Evolutionary conservation across 2,329 filamentous ascomycete genomes (phyloP).

Genomic region (Neopestalotiopsis rosae): DNA sequence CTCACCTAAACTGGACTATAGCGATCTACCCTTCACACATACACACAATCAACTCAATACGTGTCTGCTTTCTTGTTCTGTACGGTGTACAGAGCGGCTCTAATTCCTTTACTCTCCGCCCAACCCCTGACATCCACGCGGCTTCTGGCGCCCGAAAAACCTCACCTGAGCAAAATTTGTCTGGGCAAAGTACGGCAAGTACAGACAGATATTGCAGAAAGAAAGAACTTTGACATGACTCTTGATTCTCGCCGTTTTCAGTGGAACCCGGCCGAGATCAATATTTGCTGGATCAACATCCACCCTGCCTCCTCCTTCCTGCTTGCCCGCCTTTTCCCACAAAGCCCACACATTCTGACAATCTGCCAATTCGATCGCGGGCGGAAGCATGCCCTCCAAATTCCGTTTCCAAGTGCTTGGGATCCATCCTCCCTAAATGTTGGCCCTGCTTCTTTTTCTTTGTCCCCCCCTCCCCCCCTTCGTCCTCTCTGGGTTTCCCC

Average conservation of each 20-base stretch:
- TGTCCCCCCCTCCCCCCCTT: too few relatives aligned
- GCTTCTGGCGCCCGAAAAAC: not conserved
- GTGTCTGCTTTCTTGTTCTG: not conserved
- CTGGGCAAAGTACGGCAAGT: not conserved
- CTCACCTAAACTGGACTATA: not conserved
- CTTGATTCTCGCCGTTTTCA: not conserved
- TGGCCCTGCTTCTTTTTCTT: not conserved
- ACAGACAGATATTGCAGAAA: not conserved
- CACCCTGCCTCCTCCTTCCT: too few relatives aligned
- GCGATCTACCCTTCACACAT: not conserved
- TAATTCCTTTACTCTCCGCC: not conserved
- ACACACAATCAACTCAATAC: too few relatives aligned
- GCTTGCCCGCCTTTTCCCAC: not conserved
- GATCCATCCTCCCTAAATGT: not conserved
- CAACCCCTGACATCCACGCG: not conserved
- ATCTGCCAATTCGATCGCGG: not conserved
- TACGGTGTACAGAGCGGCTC: not conserved
- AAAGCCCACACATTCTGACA: not conserved
- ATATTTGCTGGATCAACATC: not conserved
- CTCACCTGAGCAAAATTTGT: not conserved
- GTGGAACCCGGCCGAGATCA: not conserved
- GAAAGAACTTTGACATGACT: not conserved
- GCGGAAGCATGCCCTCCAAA: not conserved
- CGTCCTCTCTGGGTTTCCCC: not conserved
- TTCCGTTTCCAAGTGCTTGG: conserved; percentile 14